Base-by-base conservation (phyloP, 805 yeast species). In the Spathaspora passalidarum region DNA sequence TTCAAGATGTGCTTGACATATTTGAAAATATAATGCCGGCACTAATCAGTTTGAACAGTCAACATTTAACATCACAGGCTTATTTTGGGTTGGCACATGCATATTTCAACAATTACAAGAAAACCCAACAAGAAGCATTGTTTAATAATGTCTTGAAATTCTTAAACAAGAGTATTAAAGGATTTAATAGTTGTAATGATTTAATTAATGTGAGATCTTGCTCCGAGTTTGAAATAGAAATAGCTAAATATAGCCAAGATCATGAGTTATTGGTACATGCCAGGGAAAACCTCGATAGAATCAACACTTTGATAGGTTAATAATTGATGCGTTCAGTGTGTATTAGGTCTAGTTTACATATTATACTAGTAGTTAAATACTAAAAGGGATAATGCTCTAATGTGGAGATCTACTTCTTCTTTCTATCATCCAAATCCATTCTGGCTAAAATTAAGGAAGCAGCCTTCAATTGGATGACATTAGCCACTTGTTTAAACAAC, bases 401-500 rank as follows among this genome's bases (percentile, higher is more conserved):
- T 29, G 16, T 6, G 14, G 34, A 14, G 9, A 14, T 7, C 38
- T 36, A 20, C n/a, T 37, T 44, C 43, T 39, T 39, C 17, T 41
- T 43, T 32, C 40, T 41, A 11, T 73, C 81, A 44, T 72, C 76
- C 11, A 86, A 87, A 62, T 94, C 99, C 47, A 79, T 60, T 49
- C 76, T 80, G 9, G 97, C 97, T 58, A 94, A 76, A 44, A 80
- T 75, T 32, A 85, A 64, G 10, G 96, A 89, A 10, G 99, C 99
- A 56, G 86, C 82, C 47, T 80, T 76, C 78, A 94, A 68, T 69
- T 94, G 99, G 49, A 94, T 80, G 17, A 88, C 82, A 62, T 95
- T 94, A 51, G 95, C 86, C 47, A 84, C 65, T 72, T 94, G 99
- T 69, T 94, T 94, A 71, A 90, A 88, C 17, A 81, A 62, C 88